A percentile compares a stretch with the other conserved stretches of the same genome.
These are phyloP conservation scores for Marsdenia floribunda DNA, from an alignment of 257 asterid genomes.

Conservation along the genomic window DNA sequence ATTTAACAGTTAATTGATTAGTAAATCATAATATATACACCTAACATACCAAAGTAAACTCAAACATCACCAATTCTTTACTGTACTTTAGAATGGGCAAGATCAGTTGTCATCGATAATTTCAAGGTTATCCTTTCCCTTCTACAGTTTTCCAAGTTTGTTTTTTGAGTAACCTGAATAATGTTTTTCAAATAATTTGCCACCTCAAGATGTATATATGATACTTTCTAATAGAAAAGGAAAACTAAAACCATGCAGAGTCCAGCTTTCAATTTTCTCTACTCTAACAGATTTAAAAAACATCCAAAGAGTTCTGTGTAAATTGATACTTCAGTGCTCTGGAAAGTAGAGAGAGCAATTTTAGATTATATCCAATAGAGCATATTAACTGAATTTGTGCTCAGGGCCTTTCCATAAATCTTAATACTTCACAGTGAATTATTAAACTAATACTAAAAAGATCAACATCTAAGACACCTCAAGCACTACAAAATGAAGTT, in stretches of 20 bases:
- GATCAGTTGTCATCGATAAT: background rate
- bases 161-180: background rate
- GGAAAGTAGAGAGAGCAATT: background rate
- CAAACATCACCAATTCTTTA: background rate
- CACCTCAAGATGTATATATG: background rate
- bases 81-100: background rate
- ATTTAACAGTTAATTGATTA: background rate
- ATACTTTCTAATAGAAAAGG: background rate
- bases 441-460: background rate
- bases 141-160: background rate
- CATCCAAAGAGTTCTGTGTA: background rate
- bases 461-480: background rate
- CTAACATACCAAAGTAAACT: background rate
- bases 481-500: constrained; percentile 10
- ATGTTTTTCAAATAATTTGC: background rate
- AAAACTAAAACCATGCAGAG: background rate
- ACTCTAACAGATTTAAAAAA: background rate
- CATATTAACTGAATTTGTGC: background rate
- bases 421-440: background rate
- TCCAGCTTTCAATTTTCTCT: background rate
- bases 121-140: background rate
- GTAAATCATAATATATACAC: background rate
- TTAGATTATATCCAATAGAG: background rate
- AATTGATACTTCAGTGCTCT: background rate
- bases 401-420: background rate